phyloP scores from a whole-genome alignment of 2,329 filamentous ascomycete genomes.

The Stachybotrys elegans region DNA sequence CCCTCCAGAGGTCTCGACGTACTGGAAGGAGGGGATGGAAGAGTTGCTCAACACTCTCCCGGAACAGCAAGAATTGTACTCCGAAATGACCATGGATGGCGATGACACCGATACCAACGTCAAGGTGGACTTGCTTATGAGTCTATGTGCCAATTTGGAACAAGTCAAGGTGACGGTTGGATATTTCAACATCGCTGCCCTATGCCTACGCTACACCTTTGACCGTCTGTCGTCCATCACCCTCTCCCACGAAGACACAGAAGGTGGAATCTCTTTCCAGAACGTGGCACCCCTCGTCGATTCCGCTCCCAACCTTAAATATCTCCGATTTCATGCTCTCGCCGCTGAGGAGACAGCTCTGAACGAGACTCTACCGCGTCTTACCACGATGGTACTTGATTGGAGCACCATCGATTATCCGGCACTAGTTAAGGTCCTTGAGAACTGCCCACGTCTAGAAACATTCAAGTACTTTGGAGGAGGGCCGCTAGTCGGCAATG shows the following conservation, averaged over 20 bases:
- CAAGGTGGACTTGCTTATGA: background rate
- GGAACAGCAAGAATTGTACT: background rate
- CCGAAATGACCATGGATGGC: background rate
- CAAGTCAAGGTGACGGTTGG: background rate
- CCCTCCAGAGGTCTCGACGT: background rate
- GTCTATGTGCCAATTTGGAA: background rate
- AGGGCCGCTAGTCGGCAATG: background rate
- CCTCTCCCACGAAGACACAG: background rate
- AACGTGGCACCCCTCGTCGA: background rate
- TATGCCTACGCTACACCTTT: background rate
- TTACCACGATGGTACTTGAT: background rate
- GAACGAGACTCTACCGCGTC: background rate
- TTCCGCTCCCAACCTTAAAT: background rate
- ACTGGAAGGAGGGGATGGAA: background rate
- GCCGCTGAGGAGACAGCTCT: background rate
- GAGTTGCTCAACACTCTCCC: background rate
- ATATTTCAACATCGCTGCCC: background rate
- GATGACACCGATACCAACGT: background rate
- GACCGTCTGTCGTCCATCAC: background rate
- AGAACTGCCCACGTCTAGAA: background rate
- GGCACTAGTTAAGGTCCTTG: background rate
- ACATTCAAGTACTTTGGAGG: background rate
- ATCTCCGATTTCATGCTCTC: background rate
- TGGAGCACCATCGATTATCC: background rate
- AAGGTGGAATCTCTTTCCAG: background rate